Conservation (phyloP, 257 asterid genomes). For the Echium plantagineum region DNA sequence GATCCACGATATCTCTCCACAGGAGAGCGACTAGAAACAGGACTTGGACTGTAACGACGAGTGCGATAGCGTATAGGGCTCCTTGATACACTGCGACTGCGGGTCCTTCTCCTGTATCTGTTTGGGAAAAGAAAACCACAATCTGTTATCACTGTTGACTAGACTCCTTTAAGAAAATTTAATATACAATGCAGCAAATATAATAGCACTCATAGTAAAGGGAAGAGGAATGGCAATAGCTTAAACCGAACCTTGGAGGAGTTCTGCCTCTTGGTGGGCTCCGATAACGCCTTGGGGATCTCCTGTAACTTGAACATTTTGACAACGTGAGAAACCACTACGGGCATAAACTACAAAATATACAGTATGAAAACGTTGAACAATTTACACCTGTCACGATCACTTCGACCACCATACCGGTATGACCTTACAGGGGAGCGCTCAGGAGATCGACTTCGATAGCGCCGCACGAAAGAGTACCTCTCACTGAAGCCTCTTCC, state of each 20-base stretch:
- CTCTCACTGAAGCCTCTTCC: slow-evolving; percentile 97
- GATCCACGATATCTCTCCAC: slow-evolving; percentile 43
- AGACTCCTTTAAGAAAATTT: too few relatives aligned
- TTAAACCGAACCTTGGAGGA: slow-evolving; percentile 63
- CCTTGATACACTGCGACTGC: slow-evolving; percentile 61
- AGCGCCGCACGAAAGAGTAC: slow-evolving; percentile 65
- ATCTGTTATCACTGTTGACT: too few relatives aligned
- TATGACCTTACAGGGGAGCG: slow-evolving; percentile 73
- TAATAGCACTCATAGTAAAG: background rate
- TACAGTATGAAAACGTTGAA: background rate
- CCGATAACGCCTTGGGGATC: slow-evolving; percentile 90
- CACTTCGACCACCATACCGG: slow-evolving; percentile 65
- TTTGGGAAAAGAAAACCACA: slow-evolving; percentile 1
- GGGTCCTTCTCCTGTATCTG: slow-evolving; percentile 79
- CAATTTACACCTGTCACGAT: slow-evolving; percentile 55
- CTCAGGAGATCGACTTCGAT: slow-evolving; percentile 82
- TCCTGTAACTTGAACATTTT: slow-evolving; percentile 67
- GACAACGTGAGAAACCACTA: slow-evolving; percentile 7
- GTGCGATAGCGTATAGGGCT: slow-evolving; percentile 72
- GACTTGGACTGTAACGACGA: slow-evolving; percentile 67
- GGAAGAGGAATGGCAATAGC: background rate
- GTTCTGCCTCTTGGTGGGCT: slow-evolving; percentile 93
- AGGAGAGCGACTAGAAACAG: slow-evolving; percentile 58
- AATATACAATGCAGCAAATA: too few relatives aligned
- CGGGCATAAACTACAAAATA: background rate